Percentiles rank a stretch among this genome's conserved stretches.
Evolutionary conservation across 2,329 filamentous ascomycete species (phyloP).

Genomic region (Trichothecium sympodiale): DNA sequence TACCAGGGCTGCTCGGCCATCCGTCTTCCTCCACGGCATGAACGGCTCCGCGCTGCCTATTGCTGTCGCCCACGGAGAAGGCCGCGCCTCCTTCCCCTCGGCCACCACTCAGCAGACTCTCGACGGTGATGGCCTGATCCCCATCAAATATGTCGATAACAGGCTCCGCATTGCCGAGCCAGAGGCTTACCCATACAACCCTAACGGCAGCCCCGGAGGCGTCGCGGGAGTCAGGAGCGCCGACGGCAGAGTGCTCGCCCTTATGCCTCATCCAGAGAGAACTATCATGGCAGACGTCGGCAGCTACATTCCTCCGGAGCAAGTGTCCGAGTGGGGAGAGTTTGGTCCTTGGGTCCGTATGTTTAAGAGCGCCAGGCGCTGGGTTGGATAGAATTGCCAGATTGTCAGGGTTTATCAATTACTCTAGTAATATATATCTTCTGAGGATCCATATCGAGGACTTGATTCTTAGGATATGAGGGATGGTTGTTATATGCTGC

Average conservation of each 20-base stretch:
- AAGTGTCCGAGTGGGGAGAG: constrained; percentile 60
- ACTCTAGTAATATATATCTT: too few species aligned
- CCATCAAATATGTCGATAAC: constrained; percentile 81
- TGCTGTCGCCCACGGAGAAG: constrained; percentile 83
- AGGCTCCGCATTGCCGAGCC: constrained; percentile 51
- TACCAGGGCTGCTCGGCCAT: constrained; percentile 35
- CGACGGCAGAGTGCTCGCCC: constrained; percentile 71
- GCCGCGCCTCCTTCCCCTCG: constrained; percentile 61
- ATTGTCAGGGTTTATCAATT: too few species aligned
- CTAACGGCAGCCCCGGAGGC: constrained; percentile 70
- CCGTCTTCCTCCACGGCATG: constrained; percentile 91
- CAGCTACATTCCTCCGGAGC: constrained; percentile 55
- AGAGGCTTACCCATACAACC: constrained; percentile 78
- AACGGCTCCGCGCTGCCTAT: constrained; percentile 71
- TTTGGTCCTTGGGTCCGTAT: constrained; percentile 77
- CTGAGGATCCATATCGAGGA: too few species aligned
- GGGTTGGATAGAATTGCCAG: constrained; percentile 79
- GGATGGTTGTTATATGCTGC: too few species aligned
- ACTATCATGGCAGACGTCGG: constrained; percentile 70
- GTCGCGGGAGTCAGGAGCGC: constrained; percentile 69
- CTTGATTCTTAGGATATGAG: too few species aligned
- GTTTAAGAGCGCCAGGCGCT: constrained; percentile 78
- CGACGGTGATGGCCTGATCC: constrained; percentile 56
- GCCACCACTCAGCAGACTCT: constrained; percentile 41
- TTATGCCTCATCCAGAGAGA: constrained; percentile 94